A percentile compares a stretch with the other conserved stretches of the same genome.
phyloP scores from a whole-genome alignment of 225 moss, liverwort and hornwort species.

The Lunularia cruciata region DNA sequence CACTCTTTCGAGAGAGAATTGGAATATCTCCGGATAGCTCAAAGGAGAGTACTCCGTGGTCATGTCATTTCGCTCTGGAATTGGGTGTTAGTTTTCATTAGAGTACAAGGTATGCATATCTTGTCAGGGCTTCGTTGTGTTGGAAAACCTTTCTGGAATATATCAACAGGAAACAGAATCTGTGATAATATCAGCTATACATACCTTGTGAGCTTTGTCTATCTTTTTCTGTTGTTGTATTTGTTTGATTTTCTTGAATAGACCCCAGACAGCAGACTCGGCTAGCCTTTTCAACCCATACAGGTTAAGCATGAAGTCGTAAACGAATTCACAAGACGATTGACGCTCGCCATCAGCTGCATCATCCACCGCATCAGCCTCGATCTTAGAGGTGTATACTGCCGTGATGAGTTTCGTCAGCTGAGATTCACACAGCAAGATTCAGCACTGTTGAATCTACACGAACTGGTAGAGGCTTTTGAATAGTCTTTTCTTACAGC shows the following conservation, averaged over 20 bases:
- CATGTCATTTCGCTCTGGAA: too few species aligned
- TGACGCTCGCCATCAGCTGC: constrained; percentile 79
- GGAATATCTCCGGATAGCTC: too few species aligned
- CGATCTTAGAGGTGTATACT: constrained; percentile 74
- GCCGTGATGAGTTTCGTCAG: constrained; percentile 84
- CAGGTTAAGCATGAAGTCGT: constrained; percentile 89
- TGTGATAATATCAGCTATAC: not conserved
- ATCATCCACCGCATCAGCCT: constrained; percentile 85
- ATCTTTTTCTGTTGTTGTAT: constrained; percentile 69
- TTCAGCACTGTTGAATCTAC: not conserved
- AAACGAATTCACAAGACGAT: constrained; percentile 90
- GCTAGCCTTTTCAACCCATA: constrained; percentile 94
- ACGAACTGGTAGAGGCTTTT: too few species aligned
- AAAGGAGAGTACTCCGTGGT: too few species aligned
- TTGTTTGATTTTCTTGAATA: constrained; percentile 75
- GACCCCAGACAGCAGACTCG: constrained; percentile 94
- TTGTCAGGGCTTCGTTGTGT: not conserved
- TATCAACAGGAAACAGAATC: not conserved
- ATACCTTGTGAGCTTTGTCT: constrained; percentile 86
- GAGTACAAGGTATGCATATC: not conserved
- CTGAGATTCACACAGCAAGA: constrained; percentile 51
- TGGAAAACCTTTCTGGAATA: not conserved
- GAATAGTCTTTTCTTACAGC: too few species aligned
- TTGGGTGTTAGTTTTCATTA: not conserved
- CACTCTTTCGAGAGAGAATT: too few species aligned